Conservation (phyloP, 768 basidiomycete genomes). For the Calvatia gigantea region DNA sequence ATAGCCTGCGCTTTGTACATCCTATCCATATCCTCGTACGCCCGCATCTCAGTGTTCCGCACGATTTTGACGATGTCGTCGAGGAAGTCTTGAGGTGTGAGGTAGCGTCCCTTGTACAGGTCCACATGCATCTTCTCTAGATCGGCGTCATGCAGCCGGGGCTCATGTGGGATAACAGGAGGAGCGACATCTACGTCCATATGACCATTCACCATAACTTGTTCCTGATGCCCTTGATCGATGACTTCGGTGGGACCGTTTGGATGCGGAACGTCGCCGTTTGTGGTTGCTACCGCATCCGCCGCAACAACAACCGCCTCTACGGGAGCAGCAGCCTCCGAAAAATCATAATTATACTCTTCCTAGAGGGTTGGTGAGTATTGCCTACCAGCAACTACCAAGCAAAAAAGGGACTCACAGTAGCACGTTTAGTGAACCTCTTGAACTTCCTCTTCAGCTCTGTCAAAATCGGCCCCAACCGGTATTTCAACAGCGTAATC, state of each 20-base stretch:
- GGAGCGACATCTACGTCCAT: conserved; percentile 7
- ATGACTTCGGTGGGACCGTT: conserved; percentile 45
- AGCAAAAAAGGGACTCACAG: conserved; percentile 41
- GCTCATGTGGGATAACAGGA: conserved; percentile 27
- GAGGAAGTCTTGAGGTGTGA: conserved; percentile 86
- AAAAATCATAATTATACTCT: conserved; percentile 60
- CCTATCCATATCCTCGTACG: conserved; percentile 67
- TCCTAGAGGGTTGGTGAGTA: conserved; percentile 42
- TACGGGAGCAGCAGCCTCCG: conserved; percentile 15
- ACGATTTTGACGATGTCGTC: conserved; percentile 79
- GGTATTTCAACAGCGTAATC: conserved; percentile 79
- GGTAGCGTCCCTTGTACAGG: conserved; percentile 81
- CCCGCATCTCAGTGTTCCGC: conserved; percentile 61
- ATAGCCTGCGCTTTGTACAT: conserved; percentile 83
- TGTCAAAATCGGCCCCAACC: conserved; percentile 85
- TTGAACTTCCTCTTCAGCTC: conserved; percentile 93
- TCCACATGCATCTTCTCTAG: conserved; percentile 87
- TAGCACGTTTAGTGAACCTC: conserved; percentile 78
- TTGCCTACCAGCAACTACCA: not conserved
- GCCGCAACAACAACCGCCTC: conserved; percentile 20
- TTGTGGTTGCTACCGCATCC: conserved; percentile 17
- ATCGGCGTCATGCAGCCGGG: conserved; percentile 79
- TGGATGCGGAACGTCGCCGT: conserved; percentile 30
- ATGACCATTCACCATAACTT: conserved; percentile 20
- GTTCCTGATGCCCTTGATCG: conserved; percentile 30